Evolutionary conservation across 768 basidiomycete species (phyloP).

Genomic region (Holtermanniella nyarrowii): DNA sequence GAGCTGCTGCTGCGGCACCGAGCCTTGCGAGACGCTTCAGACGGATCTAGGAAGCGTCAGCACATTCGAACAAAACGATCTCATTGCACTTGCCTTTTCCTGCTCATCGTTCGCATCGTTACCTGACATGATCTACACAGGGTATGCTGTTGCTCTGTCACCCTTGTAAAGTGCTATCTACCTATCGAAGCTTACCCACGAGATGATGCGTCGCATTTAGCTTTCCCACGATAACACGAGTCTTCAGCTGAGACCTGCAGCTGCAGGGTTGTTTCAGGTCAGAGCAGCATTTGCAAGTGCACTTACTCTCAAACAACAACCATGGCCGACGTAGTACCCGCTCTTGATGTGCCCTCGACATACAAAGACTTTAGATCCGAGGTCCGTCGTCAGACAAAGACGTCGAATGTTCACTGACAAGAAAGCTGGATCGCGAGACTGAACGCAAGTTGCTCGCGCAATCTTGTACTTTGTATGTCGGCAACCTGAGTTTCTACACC

Average conservation of each 20-base stretch:
- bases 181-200: background rate
- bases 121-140: background rate
- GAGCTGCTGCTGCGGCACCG: conserved; percentile 42
- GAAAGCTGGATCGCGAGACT: conserved; percentile 52
- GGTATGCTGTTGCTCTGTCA: background rate
- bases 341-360: conserved; percentile 1
- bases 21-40: conserved; percentile 83
- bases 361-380: background rate
- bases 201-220: background rate
- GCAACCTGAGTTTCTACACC: conserved; percentile 42
- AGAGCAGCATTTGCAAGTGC: no score
- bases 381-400: background rate
- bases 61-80: conserved; percentile 11
- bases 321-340: conserved; percentile 1
- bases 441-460: conserved; percentile 72
- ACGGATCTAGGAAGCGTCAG: conserved; percentile 61
- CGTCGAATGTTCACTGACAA: background rate
- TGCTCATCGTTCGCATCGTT: background rate
- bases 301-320: background rate
- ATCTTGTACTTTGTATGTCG: conserved; percentile 82
- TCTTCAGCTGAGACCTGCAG: no score
- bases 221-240: conserved; percentile 1
- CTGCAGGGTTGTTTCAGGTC: no score
- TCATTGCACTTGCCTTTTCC: background rate
- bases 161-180: background rate